phyloP scores from a whole-genome alignment of 2,329 filamentous ascomycete genomes.

The Apiospora phragmitis region DNA sequence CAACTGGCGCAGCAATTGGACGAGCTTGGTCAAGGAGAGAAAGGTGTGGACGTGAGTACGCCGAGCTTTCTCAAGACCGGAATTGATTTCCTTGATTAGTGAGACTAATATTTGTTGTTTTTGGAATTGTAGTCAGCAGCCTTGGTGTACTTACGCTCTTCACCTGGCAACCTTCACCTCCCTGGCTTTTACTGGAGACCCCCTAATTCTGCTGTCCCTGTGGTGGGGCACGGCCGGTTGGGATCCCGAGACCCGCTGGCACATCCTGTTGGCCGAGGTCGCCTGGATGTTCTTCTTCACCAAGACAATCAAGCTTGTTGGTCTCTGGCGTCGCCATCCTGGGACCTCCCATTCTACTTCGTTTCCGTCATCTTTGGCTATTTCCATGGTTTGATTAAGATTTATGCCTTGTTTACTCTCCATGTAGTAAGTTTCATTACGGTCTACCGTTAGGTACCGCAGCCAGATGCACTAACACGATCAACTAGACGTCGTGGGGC shows the following conservation, averaged over 20 bases:
- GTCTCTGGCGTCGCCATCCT: conserved; percentile 80
- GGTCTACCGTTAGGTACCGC: background rate
- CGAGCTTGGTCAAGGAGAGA: conserved; percentile 80
- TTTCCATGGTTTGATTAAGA: conserved; percentile 88
- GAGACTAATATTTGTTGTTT: conserved; percentile 11
- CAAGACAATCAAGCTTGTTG: conserved; percentile 88
- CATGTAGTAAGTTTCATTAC: conserved; percentile 65
- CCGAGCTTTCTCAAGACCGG: background rate
- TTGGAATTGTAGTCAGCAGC: conserved; percentile 67
- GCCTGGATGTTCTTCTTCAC: conserved; percentile 78
- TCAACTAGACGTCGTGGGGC: conserved; percentile 83
- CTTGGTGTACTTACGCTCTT: conserved; percentile 91
- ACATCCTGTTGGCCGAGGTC: conserved; percentile 61
- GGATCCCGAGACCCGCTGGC: conserved; percentile 51
- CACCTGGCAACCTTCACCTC: conserved; percentile 90
- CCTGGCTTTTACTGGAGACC: conserved; percentile 78
- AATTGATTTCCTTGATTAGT: background rate
- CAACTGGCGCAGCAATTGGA: conserved; percentile 97
- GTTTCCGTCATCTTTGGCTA: conserved; percentile 91
- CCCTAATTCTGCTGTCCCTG: conserved; percentile 68
- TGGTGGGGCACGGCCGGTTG: conserved; percentile 67
- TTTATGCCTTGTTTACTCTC: conserved; percentile 81
- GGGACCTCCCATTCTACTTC: conserved; percentile 76
- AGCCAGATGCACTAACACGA: conserved; percentile 19
- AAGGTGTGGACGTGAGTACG: conserved; percentile 81